phyloP scores from a whole-genome alignment of 306 rosid genomes.

The Biancaea sappan region DNA sequence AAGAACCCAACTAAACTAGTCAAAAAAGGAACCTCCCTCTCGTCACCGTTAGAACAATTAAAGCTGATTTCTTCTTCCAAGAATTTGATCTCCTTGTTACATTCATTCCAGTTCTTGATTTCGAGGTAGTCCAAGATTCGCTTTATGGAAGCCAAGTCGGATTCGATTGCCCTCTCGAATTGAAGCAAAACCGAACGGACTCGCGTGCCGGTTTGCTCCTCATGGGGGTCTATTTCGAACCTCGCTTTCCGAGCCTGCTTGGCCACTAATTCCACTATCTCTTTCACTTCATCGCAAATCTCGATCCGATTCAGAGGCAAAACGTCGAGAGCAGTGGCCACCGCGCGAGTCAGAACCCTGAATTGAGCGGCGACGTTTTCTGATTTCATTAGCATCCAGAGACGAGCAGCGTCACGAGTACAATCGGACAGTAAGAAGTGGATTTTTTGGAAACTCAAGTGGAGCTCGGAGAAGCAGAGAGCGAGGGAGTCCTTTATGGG shows the following conservation, averaged over 20 bases:
- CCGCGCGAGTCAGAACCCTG: constrained; percentile 38
- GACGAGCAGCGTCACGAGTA: constrained; percentile 42
- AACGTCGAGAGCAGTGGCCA: constrained; percentile 70
- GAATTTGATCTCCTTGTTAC: constrained; percentile 60
- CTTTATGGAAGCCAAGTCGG: constrained; percentile 36
- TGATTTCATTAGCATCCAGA: constrained; percentile 61
- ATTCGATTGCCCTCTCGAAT: constrained; percentile 64
- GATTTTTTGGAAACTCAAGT: constrained; percentile 62
- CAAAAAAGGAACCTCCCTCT: constrained; percentile 47
- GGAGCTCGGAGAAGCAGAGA: constrained; percentile 72
- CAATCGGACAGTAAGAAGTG: constrained; percentile 68
- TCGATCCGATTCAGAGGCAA: constrained; percentile 47
- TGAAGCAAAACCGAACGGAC: constrained; percentile 41
- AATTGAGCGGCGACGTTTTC: constrained; percentile 55
- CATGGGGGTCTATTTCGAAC: constrained; percentile 49
- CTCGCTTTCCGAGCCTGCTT: constrained; percentile 61
- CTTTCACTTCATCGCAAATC: constrained; percentile 60
- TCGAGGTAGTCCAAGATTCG: constrained; percentile 49
- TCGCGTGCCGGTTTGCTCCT: constrained; percentile 26
- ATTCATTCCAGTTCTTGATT: constrained; percentile 62
- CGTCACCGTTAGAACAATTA: constrained; percentile 25
- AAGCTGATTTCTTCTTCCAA: constrained; percentile 57
- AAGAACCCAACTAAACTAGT: constrained; percentile 66
- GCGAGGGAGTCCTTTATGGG: constrained; percentile 33
- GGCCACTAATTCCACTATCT: constrained; percentile 53